A percentile compares a stretch with the other conserved stretches of the same genome.
Evolutionary conservation across 2,329 filamentous ascomycete genomes (phyloP).

Genomic region (Cytospora schulzeri): DNA sequence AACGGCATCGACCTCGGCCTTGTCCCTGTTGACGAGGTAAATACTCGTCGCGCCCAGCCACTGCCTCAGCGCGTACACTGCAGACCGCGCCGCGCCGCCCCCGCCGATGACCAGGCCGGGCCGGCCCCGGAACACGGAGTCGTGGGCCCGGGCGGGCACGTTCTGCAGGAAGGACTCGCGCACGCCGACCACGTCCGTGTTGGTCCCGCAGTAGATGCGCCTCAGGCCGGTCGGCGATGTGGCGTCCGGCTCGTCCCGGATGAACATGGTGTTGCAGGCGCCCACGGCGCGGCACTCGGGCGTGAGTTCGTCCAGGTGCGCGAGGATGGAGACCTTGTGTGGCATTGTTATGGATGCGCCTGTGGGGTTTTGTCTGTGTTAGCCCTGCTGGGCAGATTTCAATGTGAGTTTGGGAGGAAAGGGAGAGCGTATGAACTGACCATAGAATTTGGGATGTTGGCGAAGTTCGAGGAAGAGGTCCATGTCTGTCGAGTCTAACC

Average conservation of each 20-base stretch:
- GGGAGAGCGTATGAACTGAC: constrained; percentile 39
- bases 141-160: constrained; percentile 44
- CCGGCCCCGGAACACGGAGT: constrained; percentile 53
- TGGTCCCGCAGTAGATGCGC: constrained; percentile 68
- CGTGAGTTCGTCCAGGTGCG: constrained; percentile 72
- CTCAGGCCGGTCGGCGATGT: constrained; percentile 37
- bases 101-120: constrained; percentile 76
- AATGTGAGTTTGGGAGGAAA: background rate
- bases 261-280: constrained; percentile 78
- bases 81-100: constrained; percentile 76
- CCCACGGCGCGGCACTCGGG: constrained; percentile 73
- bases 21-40: constrained; percentile 78
- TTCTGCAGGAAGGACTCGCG: constrained; percentile 70
- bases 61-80: constrained; percentile 73
- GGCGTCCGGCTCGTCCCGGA: constrained; percentile 49
- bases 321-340: constrained; percentile 76
- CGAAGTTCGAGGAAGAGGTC: constrained; percentile 53
- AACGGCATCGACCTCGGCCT: constrained; percentile 66
- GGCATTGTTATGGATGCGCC: constrained; percentile 81
- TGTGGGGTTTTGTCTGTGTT: constrained; percentile 32
- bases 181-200: constrained; percentile 80
- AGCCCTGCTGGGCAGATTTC: background rate
- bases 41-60: constrained; percentile 69
- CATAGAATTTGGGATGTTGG: constrained; percentile 62
- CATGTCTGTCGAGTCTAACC: constrained; percentile 56